A percentile compares a stretch with the other conserved stretches of the same genome.
phyloP scores from a whole-genome alignment of 73 alveolate genomes.

The Durusdinium trenchii region DNA sequence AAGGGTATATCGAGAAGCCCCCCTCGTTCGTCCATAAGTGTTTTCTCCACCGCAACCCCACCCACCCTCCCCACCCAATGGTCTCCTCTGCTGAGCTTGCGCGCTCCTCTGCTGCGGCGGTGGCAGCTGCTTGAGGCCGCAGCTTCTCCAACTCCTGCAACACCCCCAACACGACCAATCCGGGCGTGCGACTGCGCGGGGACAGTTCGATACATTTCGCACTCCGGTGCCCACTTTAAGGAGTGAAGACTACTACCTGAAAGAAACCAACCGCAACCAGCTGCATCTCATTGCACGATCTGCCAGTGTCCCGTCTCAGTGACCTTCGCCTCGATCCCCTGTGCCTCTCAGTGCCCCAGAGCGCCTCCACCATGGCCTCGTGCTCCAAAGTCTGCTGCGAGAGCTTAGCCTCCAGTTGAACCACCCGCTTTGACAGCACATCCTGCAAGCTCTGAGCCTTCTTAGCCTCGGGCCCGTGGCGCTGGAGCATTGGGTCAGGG shows the following conservation, averaged over 20 bases:
- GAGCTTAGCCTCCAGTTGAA: constrained; percentile 78
- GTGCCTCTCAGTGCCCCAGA: neutral
- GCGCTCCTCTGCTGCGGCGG: constrained; percentile 39
- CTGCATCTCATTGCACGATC: neutral
- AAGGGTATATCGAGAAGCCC: too few species aligned
- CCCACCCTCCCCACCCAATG: neutral
- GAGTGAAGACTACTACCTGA: too few species aligned
- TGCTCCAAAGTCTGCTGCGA: constrained; percentile 32
- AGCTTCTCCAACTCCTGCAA: constrained; percentile 65
- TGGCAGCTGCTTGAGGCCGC: constrained; percentile 19
- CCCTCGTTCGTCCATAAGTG: too few species aligned
- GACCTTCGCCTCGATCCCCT: neutral
- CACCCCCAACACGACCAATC: too few species aligned
- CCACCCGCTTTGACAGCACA: constrained; percentile 88
- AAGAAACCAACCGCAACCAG: neutral
- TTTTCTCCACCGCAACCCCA: neutral
- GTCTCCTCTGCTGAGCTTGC: constrained; percentile 38
- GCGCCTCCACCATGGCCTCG: constrained; percentile 17
- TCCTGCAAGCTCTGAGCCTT: constrained; percentile 62
- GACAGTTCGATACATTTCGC: too few species aligned
- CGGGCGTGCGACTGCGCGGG: too few species aligned
- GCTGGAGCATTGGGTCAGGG: neutral
- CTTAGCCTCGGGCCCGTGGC: constrained; percentile 21
- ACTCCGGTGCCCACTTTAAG: too few species aligned
- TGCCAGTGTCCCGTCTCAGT: neutral